Conservation (phyloP, 768 basidiomycete species). For the Kwoniella sp. region DNA sequence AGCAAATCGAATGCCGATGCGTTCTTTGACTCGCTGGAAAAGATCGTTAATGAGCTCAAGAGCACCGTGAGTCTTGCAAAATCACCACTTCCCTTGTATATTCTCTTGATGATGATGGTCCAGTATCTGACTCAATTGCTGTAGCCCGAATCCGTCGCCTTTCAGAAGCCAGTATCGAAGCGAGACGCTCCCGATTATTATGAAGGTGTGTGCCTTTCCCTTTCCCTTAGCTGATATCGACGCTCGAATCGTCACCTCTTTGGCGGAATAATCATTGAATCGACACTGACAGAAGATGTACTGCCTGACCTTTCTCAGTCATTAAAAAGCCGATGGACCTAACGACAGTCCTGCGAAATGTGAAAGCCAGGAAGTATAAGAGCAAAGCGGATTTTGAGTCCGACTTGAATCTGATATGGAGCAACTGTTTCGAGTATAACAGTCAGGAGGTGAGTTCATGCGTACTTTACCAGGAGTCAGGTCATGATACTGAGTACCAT, state of each 20-base stretch:
- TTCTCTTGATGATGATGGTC: constrained; percentile 49
- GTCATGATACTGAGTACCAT: background rate
- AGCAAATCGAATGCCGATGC: constrained; percentile 72
- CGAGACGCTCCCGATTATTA: constrained; percentile 91
- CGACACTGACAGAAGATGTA: constrained; percentile 12
- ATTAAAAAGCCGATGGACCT: constrained; percentile 96
- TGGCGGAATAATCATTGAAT: too few relatives aligned
- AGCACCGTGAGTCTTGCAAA: constrained; percentile 64
- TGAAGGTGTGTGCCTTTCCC: constrained; percentile 66
- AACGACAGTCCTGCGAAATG: constrained; percentile 86
- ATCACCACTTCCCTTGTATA: constrained; percentile 19
- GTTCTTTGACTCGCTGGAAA: constrained; percentile 93
- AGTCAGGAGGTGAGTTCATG: constrained; percentile 78
- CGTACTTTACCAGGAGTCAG: background rate
- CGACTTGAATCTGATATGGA: constrained; percentile 95
- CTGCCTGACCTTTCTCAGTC: constrained; percentile 61
- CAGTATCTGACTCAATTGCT: too few relatives aligned
- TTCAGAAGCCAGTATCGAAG: constrained; percentile 88
- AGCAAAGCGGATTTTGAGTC: constrained; percentile 90
- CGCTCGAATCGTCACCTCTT: background rate
- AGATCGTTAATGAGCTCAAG: constrained; percentile 80
- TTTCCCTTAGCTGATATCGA: background rate
- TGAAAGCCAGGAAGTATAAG: constrained; percentile 89
- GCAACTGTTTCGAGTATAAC: constrained; percentile 91
- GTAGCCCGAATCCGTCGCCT: constrained; percentile 78